Base-by-base conservation (phyloP, 106 monocot genomes). In the Acanthochlamys bracteata region DNA sequence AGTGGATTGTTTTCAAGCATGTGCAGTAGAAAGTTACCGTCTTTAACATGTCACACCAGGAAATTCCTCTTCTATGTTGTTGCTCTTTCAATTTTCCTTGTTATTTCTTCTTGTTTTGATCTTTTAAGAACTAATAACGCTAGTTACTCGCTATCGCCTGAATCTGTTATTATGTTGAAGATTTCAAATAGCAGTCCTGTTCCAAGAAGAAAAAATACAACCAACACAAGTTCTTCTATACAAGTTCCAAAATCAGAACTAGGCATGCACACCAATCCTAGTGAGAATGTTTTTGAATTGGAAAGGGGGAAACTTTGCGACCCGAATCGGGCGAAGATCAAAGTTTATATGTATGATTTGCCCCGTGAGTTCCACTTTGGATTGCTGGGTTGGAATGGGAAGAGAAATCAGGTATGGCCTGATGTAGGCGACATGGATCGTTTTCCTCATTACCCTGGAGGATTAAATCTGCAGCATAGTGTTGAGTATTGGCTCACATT, bases 401-500 rank as follows among this genome's bases (percentile, higher is more conserved):
- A 41, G 55, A 63, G 15, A 1, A 21, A 46, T 55, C 65, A 74
- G 67, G 58, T 53, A 53, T 83, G 80, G 87, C 83, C 83, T 2
- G 82, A 96, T 63, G 58, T 88, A 7, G n/a, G 66, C n/a, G 52
- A 69, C 6, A 23, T 60, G 12, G 16, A 68, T 45, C 23, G 11
- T 14, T 15, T 91, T 20, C 95, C 90, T 2, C 56, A 45, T 14
- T 90, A 96, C 69, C 87, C 90, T 11, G 90, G 95, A 7, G 95
- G 90, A 14, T 70, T 96, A 45, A 90, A 90, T 76, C 51, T 88
- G 73, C 95, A 96, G 24, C 95, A 96, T 60, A 87, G 90, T 52
- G 68, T 90, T 17, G 95, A 90, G 63, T 96, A 96, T 53, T 96
- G 95, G 95, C 72, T 96, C 11, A 88, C 84, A 17, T 62, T 96